These are phyloP conservation scores for Ophidiomyces ophidiicola DNA, from an alignment of 2,329 filamentous ascomycete species.

Conservation along the genomic window DNA sequence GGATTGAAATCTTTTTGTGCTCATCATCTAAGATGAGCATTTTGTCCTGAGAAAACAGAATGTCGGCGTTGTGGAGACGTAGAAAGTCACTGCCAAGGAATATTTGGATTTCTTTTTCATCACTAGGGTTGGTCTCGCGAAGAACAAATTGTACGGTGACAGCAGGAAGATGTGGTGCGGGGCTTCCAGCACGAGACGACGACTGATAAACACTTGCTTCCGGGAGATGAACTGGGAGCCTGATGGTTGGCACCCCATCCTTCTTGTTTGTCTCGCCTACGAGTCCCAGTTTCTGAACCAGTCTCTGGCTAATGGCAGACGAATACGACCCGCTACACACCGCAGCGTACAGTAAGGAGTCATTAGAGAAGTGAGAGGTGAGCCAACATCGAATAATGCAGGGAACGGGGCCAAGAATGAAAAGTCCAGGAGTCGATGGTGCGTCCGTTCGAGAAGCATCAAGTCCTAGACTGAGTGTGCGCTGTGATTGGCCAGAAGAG, in stretches of 20 bases:
- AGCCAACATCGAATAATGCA: constrained; percentile 95
- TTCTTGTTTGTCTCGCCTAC: constrained; percentile 53
- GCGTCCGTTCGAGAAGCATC: constrained; percentile 53
- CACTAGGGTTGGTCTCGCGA: constrained; percentile 36
- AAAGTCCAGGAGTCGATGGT: constrained; percentile 74
- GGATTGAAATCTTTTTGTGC: constrained; percentile 73
- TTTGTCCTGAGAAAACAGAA: constrained; percentile 83
- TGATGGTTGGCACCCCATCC: constrained; percentile 56
- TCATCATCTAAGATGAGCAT: constrained; percentile 80
- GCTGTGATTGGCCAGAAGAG: constrained; percentile 69
- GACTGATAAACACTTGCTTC: constrained; percentile 69
- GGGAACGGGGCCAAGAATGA: constrained; percentile 76
- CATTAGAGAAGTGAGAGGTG: constrained; percentile 78
- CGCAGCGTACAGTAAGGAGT: constrained; percentile 77
- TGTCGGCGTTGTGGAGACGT: constrained; percentile 73
- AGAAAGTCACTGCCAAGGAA: constrained; percentile 84
- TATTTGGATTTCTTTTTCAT: constrained; percentile 57
- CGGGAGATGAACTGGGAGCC: constrained; percentile 73
- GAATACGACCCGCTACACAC: constrained; percentile 84
- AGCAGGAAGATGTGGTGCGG: constrained; percentile 67
- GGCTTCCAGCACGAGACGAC: constrained; percentile 59
- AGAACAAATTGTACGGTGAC: constrained; percentile 70
- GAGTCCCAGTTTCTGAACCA: constrained; percentile 64
- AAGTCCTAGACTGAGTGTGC: constrained; percentile 77
- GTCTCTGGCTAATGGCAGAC: constrained; percentile 64